Conservation (phyloP, 768 basidiomycete species). For the Trametes meyenii region DNA sequence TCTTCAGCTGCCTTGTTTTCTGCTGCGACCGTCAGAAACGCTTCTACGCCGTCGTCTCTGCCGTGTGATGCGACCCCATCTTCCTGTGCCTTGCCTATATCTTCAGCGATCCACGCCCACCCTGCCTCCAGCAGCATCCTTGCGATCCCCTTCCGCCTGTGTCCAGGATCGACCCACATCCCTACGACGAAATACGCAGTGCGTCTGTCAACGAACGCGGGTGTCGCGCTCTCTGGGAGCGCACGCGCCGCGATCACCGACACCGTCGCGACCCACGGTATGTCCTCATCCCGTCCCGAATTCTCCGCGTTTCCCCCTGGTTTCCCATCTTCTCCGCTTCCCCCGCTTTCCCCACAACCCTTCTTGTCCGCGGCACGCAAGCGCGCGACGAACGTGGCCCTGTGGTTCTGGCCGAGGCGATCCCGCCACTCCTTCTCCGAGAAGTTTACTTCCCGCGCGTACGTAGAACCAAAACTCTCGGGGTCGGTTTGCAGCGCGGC, state of each 20-base stretch:
- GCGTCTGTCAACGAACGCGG: background rate
- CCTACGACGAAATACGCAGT: constrained; percentile 2
- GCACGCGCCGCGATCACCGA: background rate
- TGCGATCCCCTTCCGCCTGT: background rate
- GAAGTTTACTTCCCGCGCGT: background rate
- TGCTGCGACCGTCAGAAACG: background rate
- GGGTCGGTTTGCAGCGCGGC: background rate
- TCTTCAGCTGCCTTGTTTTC: background rate
- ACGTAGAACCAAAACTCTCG: background rate
- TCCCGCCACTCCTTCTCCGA: background rate
- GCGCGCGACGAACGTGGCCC: background rate
- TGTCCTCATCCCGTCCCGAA: background rate
- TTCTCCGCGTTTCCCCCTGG: no score
- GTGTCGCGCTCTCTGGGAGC: background rate
- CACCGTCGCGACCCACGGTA: background rate
- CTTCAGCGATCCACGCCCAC: background rate
- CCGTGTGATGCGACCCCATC: no score
- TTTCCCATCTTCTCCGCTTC: background rate
- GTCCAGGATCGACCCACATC: constrained; percentile 8
- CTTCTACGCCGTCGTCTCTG: background rate
- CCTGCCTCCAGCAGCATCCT: background rate
- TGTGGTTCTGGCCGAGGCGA: background rate
- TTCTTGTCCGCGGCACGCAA: no score
- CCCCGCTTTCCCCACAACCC: no score
- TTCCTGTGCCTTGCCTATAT: background rate